phyloP scores from a whole-genome alignment of 495 filamentous ascomycete species.

The Alectoria sarmentosa region DNA sequence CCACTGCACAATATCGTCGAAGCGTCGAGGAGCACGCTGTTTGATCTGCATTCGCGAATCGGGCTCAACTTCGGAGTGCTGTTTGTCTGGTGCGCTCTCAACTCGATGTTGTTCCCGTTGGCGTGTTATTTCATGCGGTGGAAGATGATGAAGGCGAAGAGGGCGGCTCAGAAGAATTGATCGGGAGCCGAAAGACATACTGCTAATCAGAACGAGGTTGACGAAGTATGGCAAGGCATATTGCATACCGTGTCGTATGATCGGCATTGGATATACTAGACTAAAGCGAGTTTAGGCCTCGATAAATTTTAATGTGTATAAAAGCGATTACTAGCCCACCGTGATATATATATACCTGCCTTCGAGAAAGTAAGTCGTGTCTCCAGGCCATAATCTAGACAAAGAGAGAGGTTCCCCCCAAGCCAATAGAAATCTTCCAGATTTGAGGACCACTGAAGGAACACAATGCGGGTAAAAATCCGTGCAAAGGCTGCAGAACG shows the following conservation, averaged over 20 bases:
- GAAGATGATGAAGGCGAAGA: conserved; percentile 41
- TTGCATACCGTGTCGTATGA: background rate
- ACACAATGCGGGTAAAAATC: too few species aligned
- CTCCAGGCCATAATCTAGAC: too few species aligned
- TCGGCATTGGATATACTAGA: too few species aligned
- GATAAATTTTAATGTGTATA: background rate
- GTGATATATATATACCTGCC: too few species aligned
- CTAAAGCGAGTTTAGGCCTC: too few species aligned
- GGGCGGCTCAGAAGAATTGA: conserved; percentile 4
- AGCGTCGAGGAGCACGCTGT: conserved; percentile 54
- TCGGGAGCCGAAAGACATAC: background rate
- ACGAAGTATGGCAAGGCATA: background rate
- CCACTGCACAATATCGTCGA: conserved; percentile 64
- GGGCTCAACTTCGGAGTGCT: conserved; percentile 59
- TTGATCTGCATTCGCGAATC: conserved; percentile 55
- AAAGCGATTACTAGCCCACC: too few species aligned
- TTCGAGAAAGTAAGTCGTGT: too few species aligned
- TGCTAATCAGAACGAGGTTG: background rate
- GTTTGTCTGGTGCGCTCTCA: conserved; percentile 53
- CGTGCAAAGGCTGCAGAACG: too few species aligned
- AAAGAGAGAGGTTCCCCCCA: too few species aligned
- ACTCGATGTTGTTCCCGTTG: conserved; percentile 52
- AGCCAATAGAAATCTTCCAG: too few species aligned
- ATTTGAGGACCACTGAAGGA: too few species aligned
- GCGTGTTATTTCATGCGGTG: conserved; percentile 52